A percentile compares a stretch with the other conserved stretches of the same genome.
Evolutionary conservation across 352 stramenopile genomes (phyloP).

Genomic region (Proteromonas lacertae): DNA sequence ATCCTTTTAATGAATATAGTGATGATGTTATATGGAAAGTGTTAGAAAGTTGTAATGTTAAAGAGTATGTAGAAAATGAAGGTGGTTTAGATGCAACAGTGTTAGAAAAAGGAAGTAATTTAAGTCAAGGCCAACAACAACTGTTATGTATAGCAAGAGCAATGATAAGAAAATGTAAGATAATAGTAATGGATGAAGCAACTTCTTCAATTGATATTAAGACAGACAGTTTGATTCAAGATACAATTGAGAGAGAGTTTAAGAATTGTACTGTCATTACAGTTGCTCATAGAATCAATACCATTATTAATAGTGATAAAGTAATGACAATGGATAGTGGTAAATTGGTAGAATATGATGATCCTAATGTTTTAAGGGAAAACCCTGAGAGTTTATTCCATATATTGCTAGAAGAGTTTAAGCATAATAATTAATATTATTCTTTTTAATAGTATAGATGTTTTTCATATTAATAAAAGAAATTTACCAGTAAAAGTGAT

Average conservation of each 20-base stretch:
- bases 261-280: slow-evolving; percentile 54
- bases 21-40: background rate
- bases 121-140: slow-evolving; percentile 62
- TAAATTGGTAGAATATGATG: slow-evolving; percentile 43
- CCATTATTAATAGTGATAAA: slow-evolving; percentile 72
- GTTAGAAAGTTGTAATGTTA: slow-evolving; percentile 11
- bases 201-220: slow-evolving; percentile 36
- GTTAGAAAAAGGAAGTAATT: slow-evolving; percentile 52
- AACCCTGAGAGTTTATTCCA: slow-evolving; percentile 31
- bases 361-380: slow-evolving; percentile 28
- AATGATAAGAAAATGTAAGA: slow-evolving; percentile 32
- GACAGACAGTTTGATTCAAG: slow-evolving; percentile 40
- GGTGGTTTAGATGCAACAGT: slow-evolving; percentile 19
- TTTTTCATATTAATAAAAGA: too few species aligned
- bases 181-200: slow-evolving; percentile 70
- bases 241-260: slow-evolving; percentile 35
- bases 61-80: slow-evolving; percentile 18
- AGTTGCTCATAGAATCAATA: slow-evolving; percentile 80
- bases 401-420: slow-evolving; percentile 8
- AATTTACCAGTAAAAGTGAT: too few species aligned
- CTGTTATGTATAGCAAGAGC: slow-evolving; percentile 75
- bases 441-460: too few species aligned
- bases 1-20: slow-evolving; percentile 22
- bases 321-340: slow-evolving; percentile 79
- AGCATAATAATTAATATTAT: slow-evolving; percentile 1